phyloP scores from a whole-genome alignment of 2,329 filamentous ascomycete genomes.

The Ceratocystis variospora region DNA sequence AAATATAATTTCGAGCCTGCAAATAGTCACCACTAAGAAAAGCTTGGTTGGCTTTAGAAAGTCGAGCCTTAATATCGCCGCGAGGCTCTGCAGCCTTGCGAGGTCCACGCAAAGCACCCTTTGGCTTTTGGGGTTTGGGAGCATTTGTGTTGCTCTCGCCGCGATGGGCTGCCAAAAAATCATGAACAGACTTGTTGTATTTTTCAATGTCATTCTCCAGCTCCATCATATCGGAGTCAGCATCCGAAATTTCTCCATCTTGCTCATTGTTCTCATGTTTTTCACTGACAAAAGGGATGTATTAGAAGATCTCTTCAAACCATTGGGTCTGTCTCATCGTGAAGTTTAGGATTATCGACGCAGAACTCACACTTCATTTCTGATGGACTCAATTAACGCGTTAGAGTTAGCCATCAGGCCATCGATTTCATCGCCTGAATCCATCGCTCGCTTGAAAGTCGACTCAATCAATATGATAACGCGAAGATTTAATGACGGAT shows the following conservation, averaged over 20 bases:
- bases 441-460: not conserved
- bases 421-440: conserved; percentile 9
- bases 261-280: conserved; percentile 1
- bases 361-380: conserved; percentile 16
- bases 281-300: not conserved
- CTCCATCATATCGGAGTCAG: conserved; percentile 34
- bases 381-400: conserved; percentile 14
- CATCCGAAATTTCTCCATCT: conserved; percentile 28
- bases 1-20: conserved; percentile 43
- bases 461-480: not conserved
- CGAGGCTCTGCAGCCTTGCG: conserved; percentile 53
- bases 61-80: conserved; percentile 54
- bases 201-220: conserved; percentile 33
- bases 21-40: conserved; percentile 50
- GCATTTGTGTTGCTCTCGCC: not conserved
- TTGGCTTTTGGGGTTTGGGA: conserved; percentile 19
- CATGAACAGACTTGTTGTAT: conserved; percentile 31
- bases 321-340: not conserved
- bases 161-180: conserved; percentile 29
- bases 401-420: conserved; percentile 7
- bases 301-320: conserved; percentile 5
- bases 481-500: too few species aligned
- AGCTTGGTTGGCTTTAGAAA: conserved; percentile 52
- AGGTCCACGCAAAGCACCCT: conserved; percentile 31
- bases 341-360: too few species aligned